Evolutionary conservation across 1,139 yeast species (phyloP).

Genomic region (Candida dubliniensis): DNA sequence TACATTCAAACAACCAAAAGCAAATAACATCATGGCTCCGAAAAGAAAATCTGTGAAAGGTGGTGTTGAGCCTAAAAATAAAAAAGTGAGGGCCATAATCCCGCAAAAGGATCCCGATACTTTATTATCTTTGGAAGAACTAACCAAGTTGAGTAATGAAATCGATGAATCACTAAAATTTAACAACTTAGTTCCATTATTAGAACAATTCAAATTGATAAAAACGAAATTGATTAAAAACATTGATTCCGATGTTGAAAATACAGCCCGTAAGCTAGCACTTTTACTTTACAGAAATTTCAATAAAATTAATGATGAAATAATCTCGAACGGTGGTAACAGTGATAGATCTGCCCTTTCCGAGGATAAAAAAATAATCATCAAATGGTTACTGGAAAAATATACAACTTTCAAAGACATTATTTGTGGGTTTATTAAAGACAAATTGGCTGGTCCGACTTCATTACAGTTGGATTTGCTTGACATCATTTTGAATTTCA

Average conservation of each 20-base stretch:
- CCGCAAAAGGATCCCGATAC: constrained; percentile 8
- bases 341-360: constrained; percentile 37
- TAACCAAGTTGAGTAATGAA: constrained; percentile 32
- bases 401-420: constrained; percentile 56
- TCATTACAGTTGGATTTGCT: constrained; percentile 61
- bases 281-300: constrained; percentile 57
- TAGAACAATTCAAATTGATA: constrained; percentile 36
- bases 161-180: constrained; percentile 37
- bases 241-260: constrained; percentile 30
- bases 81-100: constrained; percentile 3
- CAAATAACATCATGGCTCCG: constrained; percentile 15
- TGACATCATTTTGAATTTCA: constrained; percentile 60
- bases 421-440: constrained; percentile 41
- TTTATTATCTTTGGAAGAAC: constrained; percentile 24
- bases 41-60: constrained; percentile 20
- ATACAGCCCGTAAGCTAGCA: constrained; percentile 49
- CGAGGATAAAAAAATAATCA: constrained; percentile 47
- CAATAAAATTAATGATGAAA: constrained; percentile 50
- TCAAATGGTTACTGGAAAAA: constrained; percentile 63
- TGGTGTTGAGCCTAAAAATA: constrained; percentile 10
- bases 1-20: too few species aligned
- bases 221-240: constrained; percentile 19
- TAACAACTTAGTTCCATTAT: constrained; percentile 51
- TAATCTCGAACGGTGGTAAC: constrained; percentile 25
- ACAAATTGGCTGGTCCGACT: constrained; percentile 33